A percentile compares a stretch with the other conserved stretches of the same genome.
These are phyloP conservation scores for Pseudonectria buxi DNA, from an alignment of 2,329 filamentous ascomycete genomes.

Conservation along the genomic window DNA sequence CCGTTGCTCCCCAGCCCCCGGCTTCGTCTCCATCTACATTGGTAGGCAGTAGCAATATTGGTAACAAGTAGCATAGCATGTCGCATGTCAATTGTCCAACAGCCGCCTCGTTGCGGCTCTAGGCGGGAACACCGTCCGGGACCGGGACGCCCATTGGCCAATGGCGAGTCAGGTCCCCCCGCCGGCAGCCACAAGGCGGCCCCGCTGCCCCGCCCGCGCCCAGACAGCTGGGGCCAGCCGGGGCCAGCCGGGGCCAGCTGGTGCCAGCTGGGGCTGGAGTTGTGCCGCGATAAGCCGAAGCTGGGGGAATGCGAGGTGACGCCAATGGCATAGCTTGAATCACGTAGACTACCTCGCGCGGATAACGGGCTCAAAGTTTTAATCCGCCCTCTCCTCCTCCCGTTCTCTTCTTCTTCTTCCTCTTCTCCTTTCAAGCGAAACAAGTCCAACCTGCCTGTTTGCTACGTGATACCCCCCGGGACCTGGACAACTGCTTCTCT, in stretches of 20 bases:
- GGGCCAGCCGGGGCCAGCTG: too few relatives aligned
- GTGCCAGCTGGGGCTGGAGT: not conserved
- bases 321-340: not conserved
- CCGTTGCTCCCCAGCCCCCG: too few relatives aligned
- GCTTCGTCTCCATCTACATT: too few relatives aligned
- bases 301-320: not conserved
- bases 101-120: too few relatives aligned
- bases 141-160: slow-evolving; percentile 1
- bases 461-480: slow-evolving; percentile 13
- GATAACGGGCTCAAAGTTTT: not conserved
- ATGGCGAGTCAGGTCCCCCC: slow-evolving; percentile 1
- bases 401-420: slow-evolving; percentile 2
- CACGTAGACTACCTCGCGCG: not conserved
- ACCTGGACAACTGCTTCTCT: slow-evolving; percentile 3
- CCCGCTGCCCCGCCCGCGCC: too few relatives aligned
- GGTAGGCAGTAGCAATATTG: too few relatives aligned
- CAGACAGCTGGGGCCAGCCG: too few relatives aligned
- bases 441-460: slow-evolving; percentile 8
- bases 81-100: too few relatives aligned
- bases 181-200: too few relatives aligned
- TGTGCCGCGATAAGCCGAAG: slow-evolving; percentile 27
- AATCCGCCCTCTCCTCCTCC: not conserved
- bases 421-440: slow-evolving; percentile 2
- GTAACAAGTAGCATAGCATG: too few relatives aligned
- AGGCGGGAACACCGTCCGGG: too few relatives aligned